phyloP scores from a whole-genome alignment of 2,329 filamentous ascomycete genomes.

The Ophiocordyceps unilateralis region DNA sequence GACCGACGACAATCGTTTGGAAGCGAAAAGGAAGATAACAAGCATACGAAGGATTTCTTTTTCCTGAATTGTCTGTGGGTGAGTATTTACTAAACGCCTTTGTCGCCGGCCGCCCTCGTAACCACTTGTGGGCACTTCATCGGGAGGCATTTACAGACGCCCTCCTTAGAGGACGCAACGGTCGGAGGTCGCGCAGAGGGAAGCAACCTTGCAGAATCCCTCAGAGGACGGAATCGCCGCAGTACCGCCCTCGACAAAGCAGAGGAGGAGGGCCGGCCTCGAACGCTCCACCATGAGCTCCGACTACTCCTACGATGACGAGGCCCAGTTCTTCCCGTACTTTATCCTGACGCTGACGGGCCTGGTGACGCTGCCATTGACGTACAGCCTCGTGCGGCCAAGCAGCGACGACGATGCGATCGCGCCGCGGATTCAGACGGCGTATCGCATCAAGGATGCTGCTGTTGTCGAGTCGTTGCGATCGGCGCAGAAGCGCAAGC shows the following conservation, averaged over 20 bases:
- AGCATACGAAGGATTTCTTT: no score
- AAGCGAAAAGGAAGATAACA: no score
- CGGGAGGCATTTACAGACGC: no score
- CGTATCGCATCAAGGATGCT: conserved; percentile 67
- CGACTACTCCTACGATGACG: conserved; percentile 96
- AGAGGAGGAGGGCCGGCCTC: not conserved
- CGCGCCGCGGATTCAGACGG: conserved; percentile 65
- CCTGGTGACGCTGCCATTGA: conserved; percentile 77
- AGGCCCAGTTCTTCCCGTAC: conserved; percentile 97
- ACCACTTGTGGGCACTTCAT: no score
- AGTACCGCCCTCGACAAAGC: not conserved
- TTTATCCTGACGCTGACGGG: conserved; percentile 85
- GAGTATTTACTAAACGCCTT: no score
- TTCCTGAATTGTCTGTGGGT: no score
- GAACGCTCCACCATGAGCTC: conserved; percentile 52
- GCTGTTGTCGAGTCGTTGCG: conserved; percentile 71
- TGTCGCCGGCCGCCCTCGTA: no score
- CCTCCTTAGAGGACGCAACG: no score
- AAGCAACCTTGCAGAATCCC: not conserved
- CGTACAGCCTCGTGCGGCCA: conserved; percentile 71
- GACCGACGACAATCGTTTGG: no score
- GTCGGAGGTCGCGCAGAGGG: no score
- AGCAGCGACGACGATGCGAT: conserved; percentile 62
- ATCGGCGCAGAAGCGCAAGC: conserved; percentile 74
- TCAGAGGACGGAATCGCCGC: not conserved